A percentile compares a stretch with the other conserved stretches of the same genome.
These are phyloP conservation scores for Steccherinum ochraceum DNA, from an alignment of 768 basidiomycete species.

Conservation along the genomic window DNA sequence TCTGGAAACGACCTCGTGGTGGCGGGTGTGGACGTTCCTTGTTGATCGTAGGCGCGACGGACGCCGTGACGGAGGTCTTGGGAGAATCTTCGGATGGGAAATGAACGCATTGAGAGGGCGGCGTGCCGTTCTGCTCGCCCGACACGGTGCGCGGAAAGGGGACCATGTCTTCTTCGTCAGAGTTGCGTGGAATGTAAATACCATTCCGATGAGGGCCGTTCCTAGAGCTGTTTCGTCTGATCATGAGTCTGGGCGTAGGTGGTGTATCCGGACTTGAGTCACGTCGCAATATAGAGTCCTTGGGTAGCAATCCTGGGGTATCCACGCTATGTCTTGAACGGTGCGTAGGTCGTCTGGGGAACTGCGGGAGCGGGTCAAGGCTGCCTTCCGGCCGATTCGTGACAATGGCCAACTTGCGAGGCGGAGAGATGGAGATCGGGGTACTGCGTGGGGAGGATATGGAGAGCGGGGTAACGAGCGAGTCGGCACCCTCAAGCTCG, in stretches of 20 bases:
- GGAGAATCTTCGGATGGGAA: conserved; percentile 10
- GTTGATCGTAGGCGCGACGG: neutral
- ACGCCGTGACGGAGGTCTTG: conserved; percentile 14
- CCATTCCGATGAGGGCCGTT: conserved; percentile 38
- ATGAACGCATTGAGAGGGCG: conserved; percentile 25
- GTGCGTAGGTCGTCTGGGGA: conserved; percentile 55
- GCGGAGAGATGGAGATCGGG: conserved; percentile 38
- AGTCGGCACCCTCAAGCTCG: conserved; percentile 13
- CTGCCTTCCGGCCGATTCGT: conserved; percentile 38
- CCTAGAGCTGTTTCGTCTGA: conserved; percentile 56
- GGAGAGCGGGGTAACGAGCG: conserved; percentile 30
- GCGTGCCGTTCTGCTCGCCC: conserved; percentile 34
- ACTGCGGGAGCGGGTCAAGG: conserved; percentile 39
- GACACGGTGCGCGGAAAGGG: conserved; percentile 64
- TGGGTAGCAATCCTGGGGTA: conserved; percentile 28
- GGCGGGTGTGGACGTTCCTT: conserved; percentile 31
- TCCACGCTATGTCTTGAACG: conserved; percentile 64
- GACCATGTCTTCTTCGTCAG: conserved; percentile 32
- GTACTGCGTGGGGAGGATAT: conserved; percentile 28
- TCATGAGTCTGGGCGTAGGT: conserved; percentile 37
- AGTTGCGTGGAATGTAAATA: conserved; percentile 37
- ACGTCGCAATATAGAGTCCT: conserved; percentile 28
- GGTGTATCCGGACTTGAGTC: conserved; percentile 56
- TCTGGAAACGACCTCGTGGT: conserved; percentile 65
- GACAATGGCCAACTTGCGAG: conserved; percentile 53